Conservation (phyloP, 768 basidiomycete genomes). For the Suillus alpinus region DNA sequence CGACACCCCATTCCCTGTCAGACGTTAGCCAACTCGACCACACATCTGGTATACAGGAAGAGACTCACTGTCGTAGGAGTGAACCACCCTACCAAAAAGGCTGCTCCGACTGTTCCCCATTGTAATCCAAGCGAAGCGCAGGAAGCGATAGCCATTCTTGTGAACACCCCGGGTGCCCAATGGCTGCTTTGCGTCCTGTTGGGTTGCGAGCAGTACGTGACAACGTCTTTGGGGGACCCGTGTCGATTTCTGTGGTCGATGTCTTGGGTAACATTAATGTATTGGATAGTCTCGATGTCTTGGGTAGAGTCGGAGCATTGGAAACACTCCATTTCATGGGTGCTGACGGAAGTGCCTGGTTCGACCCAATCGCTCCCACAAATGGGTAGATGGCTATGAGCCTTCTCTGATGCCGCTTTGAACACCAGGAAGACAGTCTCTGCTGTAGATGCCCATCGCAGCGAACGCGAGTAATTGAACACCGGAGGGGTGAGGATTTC, state of each 20-base stretch:
- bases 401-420: background rate
- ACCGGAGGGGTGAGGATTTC: constrained; percentile 2
- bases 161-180: constrained; percentile 17
- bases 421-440: background rate
- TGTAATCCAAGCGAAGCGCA: constrained; percentile 18
- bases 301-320: background rate
- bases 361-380: background rate
- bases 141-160: constrained; percentile 20
- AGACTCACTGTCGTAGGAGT: constrained; percentile 20
- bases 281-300: background rate
- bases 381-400: background rate
- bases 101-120: constrained; percentile 25
- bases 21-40: background rate
- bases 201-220: constrained; percentile 9
- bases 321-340: too few relatives aligned
- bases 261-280: background rate
- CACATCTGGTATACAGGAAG: background rate
- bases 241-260: constrained; percentile 3
- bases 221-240: background rate
- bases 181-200: constrained; percentile 3
- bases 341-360: too few relatives aligned
- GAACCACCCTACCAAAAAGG: constrained; percentile 19
- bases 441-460: constrained; percentile 3
- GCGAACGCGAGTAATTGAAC: constrained; percentile 6
- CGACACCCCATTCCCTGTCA: constrained; percentile 19